Evolutionary conservation across 768 basidiomycete genomes (phyloP).

Genomic region (Leccinum subgranulosum): DNA sequence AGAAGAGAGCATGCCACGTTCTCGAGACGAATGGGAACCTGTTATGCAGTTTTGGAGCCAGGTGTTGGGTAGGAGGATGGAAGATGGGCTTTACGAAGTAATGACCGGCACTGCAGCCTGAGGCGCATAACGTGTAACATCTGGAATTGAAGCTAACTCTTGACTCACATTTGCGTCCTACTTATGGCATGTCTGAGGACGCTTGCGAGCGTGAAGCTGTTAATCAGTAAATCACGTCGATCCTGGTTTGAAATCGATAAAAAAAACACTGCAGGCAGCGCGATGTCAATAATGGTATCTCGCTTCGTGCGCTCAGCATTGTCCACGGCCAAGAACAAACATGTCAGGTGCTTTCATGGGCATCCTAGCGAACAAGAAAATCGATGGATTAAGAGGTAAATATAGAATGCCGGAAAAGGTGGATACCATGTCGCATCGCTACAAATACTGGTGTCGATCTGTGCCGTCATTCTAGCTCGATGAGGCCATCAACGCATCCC

Average conservation of each 20-base stretch:
- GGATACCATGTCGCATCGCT: too few species aligned
- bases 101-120: slow-evolving; percentile 35
- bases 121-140: background rate
- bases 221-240: background rate
- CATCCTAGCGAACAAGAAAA: too few species aligned
- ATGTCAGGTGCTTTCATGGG: too few species aligned
- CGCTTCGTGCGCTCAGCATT: too few species aligned
- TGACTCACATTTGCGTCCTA: background rate
- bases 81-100: slow-evolving; percentile 67
- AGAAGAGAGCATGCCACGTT: slow-evolving; percentile 68
- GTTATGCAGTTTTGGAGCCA: slow-evolving; percentile 90
- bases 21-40: slow-evolving; percentile 74
- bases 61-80: slow-evolving; percentile 51
- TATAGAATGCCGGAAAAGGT: too few species aligned
- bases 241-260: background rate
- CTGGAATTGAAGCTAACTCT: background rate
- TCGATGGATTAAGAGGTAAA: too few species aligned
- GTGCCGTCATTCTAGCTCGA: slow-evolving; percentile 5
- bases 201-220: too few species aligned
- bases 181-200: background rate
- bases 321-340: too few species aligned
- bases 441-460: background rate
- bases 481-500: slow-evolving; percentile 16
- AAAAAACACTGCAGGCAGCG: too few species aligned
- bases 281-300: too few species aligned